Percentiles rank a stretch among this genome's conserved stretches.
These are phyloP conservation scores for Sphenostylis stenocarpa DNA, from an alignment of 306 rosid species.

Conservation along the genomic window DNA sequence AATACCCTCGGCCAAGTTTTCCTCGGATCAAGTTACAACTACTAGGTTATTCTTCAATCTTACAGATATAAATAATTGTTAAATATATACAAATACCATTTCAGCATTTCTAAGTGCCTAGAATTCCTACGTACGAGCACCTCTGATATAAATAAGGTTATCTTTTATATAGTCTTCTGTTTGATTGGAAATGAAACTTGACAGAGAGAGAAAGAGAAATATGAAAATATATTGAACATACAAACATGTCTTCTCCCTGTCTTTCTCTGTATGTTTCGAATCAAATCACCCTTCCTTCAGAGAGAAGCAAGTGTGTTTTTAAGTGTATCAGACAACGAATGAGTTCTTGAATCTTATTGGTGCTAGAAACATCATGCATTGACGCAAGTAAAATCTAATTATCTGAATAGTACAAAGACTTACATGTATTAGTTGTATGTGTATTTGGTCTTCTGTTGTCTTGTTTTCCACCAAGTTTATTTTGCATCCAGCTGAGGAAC, in stretches of 20 bases:
- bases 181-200: not conserved
- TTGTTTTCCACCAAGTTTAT: conserved; percentile 70
- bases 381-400: not conserved
- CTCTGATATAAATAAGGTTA: conserved; percentile 7
- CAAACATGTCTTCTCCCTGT: conserved; percentile 30
- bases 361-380: conserved; percentile 1
- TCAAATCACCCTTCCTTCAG: conserved; percentile 29
- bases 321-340: conserved; percentile 9
- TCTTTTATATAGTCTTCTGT: not conserved
- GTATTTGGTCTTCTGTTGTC: conserved; percentile 59
- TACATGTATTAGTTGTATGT: conserved; percentile 48
- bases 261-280: not conserved
- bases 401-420: conserved; percentile 35
- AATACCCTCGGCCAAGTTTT: not conserved
- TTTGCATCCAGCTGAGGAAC: conserved; percentile 96
- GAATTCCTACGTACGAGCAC: not conserved
- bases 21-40: conserved; percentile 4
- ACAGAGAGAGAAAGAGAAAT: not conserved
- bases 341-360: conserved; percentile 9
- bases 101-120: not conserved
- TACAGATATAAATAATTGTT: not conserved
- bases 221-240: conserved; percentile 10
- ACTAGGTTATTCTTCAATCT: not conserved
- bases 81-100: not conserved
- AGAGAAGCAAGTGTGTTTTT: conserved; percentile 32